Conservation (phyloP, 345 rosid genomes). For the Euphorbia peplus region DNA sequence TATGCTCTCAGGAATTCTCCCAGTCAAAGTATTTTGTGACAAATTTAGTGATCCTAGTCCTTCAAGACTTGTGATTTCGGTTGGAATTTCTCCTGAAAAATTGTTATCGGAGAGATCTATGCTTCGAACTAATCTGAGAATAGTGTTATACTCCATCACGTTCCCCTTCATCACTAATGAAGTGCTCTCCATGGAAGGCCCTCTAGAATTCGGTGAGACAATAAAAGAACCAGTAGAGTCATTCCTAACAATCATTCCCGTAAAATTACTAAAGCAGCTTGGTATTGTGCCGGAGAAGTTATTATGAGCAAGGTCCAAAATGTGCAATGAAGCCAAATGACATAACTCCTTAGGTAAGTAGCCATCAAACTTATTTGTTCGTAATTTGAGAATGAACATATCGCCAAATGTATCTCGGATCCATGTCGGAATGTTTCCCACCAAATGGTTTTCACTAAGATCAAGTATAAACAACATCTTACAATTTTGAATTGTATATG, state of each 20-base stretch:
- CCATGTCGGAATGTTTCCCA: constrained; percentile 13
- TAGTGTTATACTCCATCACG: neutral
- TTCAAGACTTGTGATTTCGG: no score
- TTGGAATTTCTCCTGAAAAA: no score
- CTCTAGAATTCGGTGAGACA: no score
- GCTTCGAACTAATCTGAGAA: neutral
- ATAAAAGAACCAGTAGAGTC: neutral
- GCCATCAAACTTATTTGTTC: constrained; percentile 9
- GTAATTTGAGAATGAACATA: neutral
- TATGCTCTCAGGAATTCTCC: no score
- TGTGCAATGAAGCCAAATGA: neutral
- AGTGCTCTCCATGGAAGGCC: neutral
- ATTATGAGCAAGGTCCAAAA: constrained; percentile 17
- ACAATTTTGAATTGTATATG: neutral
- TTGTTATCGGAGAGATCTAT: neutral
- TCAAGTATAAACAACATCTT: neutral
- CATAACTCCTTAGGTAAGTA: neutral
- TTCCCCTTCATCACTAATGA: neutral
- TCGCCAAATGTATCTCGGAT: neutral
- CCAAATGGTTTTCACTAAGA: constrained; percentile 6
- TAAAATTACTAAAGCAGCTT: constrained; percentile 8
- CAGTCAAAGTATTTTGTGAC: neutral
- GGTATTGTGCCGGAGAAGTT: constrained; percentile 11
- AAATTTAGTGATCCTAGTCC: neutral
- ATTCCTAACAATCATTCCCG: neutral